Conservation (phyloP, 345 rosid species). For the Citrus unshiu region DNA sequence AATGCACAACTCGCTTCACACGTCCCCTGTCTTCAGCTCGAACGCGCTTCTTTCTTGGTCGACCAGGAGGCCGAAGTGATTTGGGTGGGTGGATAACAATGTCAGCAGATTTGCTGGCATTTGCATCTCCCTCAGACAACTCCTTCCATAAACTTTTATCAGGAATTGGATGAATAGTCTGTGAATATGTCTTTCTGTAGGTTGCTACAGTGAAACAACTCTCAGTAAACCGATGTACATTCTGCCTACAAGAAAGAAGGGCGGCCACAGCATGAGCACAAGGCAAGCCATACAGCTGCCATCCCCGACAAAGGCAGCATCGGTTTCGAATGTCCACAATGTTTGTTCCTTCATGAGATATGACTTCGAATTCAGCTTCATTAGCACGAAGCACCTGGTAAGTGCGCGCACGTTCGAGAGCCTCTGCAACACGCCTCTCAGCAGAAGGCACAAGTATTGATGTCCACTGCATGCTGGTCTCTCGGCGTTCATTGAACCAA, state of each 20-base stretch:
- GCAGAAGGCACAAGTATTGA: conserved; percentile 93
- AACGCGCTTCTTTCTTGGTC: conserved; percentile 92
- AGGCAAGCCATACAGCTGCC: conserved; percentile 95
- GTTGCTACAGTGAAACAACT: conserved; percentile 97
- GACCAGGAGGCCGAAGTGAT: conserved; percentile 87
- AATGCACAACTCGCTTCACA: conserved; percentile 89
- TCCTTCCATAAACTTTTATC: conserved; percentile 93
- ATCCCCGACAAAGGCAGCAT: conserved; percentile 92
- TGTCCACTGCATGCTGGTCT: conserved; percentile 93
- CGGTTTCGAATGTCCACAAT: conserved; percentile 89
- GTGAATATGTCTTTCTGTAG: conserved; percentile 85
- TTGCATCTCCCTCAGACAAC: conserved; percentile 64
- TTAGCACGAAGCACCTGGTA: conserved; percentile 91
- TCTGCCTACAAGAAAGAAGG: conserved; percentile 95
- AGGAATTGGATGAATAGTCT: conserved; percentile 94
- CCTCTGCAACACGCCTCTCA: conserved; percentile 83
- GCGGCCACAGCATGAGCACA: conserved; percentile 99
- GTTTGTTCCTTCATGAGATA: conserved; percentile 85
- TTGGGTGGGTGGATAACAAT: conserved; percentile 75
- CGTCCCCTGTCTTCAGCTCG: conserved; percentile 92
- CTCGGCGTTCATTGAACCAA: conserved; percentile 95
- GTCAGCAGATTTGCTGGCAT: conserved; percentile 37
- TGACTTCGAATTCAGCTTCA: conserved; percentile 94
- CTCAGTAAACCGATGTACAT: conserved; percentile 91
- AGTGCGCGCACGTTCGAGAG: conserved; percentile 79